A percentile compares a stretch with the other conserved stretches of the same genome.
These are phyloP conservation scores for Amanita rubescens DNA, from an alignment of 768 basidiomycete genomes.

Conservation along the genomic window DNA sequence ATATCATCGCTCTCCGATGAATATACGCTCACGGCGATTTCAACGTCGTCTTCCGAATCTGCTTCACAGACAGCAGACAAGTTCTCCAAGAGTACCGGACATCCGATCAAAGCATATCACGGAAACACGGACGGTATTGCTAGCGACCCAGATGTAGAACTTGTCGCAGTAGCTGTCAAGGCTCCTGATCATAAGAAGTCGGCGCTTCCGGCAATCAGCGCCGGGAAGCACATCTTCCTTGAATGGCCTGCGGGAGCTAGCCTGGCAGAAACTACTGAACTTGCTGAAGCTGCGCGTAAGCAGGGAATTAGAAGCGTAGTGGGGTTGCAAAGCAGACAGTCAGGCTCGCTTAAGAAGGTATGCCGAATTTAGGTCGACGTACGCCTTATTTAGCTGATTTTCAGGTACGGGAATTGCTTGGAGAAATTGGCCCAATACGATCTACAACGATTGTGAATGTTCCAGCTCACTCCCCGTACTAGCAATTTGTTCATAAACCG, in stretches of 20 bases:
- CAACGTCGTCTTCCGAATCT: conserved; percentile 24
- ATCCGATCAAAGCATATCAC: conserved; percentile 25
- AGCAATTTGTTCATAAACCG: neutral
- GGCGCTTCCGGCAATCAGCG: conserved; percentile 25
- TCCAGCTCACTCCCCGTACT: neutral
- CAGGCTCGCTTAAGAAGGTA: conserved; percentile 23
- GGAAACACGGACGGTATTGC: conserved; percentile 25
- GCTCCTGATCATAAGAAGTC: conserved; percentile 22
- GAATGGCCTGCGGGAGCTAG: conserved; percentile 32
- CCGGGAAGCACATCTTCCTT: conserved; percentile 31
- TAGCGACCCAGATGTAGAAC: conserved; percentile 28
- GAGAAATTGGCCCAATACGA: neutral
- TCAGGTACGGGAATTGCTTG: neutral
- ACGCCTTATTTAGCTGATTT: neutral
- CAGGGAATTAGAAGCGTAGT: conserved; percentile 25
- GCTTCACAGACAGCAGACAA: conserved; percentile 24
- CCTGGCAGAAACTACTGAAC: conserved; percentile 24
- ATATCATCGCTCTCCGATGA: conserved; percentile 15
- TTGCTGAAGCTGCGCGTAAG: conserved; percentile 23
- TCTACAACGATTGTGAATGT: neutral
- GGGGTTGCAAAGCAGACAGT: conserved; percentile 28
- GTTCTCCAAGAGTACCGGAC: conserved; percentile 18
- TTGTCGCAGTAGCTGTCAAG: conserved; percentile 29
- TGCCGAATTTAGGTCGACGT: too few species aligned
- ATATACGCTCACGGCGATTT: conserved; percentile 26